Evolutionary conservation across 441 rosid genomes (phyloP).

Genomic region (Adansonia grandidieri): DNA sequence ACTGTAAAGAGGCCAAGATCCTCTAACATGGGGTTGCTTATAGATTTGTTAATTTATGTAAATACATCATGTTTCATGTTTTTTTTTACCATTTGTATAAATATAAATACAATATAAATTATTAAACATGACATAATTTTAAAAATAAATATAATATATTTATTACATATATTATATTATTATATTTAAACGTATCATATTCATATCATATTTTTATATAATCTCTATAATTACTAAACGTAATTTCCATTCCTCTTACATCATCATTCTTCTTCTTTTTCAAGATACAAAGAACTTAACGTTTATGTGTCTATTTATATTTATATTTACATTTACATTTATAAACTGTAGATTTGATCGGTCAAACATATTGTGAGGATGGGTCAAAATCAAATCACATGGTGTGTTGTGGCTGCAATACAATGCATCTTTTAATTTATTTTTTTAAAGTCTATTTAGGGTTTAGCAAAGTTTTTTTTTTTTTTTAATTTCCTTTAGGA

Average conservation of each 20-base stretch:
- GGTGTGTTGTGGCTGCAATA: conserved; percentile 43
- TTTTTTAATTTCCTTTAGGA: conserved; percentile 13
- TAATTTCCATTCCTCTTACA: background rate
- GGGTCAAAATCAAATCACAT: conserved; percentile 67
- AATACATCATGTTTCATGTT: too few relatives aligned
- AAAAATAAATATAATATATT: background rate
- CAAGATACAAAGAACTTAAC: background rate
- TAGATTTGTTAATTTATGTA: too few relatives aligned
- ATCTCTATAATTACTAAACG: background rate
- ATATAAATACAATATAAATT: too few relatives aligned
- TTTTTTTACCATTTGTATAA: too few relatives aligned
- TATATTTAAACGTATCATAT: background rate
- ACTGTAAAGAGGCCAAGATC: background rate
- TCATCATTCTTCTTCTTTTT: background rate
- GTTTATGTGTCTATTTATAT: too few relatives aligned
- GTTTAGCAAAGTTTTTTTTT: conserved; percentile 27
- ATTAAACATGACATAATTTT: too few relatives aligned
- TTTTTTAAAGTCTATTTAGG: conserved; percentile 27
- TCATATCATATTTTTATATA: background rate
- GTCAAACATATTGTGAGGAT: conserved; percentile 46
- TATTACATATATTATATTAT: background rate
- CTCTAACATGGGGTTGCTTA: background rate
- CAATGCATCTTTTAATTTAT: conserved; percentile 27
- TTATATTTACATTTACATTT: background rate
- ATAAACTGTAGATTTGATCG: conserved; percentile 38